Evolutionary conservation across 2,329 filamentous ascomycete genomes (phyloP).

Genomic region (Leptographium radiaticola): DNA sequence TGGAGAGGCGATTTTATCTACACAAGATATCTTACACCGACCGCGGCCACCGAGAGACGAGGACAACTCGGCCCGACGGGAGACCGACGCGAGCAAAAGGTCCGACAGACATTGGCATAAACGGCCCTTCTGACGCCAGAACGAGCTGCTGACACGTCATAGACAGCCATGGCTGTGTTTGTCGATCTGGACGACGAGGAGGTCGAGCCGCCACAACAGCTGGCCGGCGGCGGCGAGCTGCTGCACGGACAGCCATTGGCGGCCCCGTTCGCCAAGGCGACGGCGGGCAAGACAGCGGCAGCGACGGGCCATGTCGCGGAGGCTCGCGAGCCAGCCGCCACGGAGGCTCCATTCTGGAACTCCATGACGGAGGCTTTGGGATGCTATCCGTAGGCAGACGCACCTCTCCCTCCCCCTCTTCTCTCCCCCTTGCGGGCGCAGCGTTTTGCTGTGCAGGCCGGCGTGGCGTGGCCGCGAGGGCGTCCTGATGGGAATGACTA

Average conservation of each 20-base stretch:
- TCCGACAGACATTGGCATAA: not conserved
- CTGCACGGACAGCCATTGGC: not conserved
- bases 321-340: conserved; percentile 14
- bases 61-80: not conserved
- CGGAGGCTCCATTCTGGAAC: conserved; percentile 40
- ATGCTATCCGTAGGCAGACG: conserved; percentile 52
- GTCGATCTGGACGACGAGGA: conserved; percentile 20
- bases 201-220: conserved; percentile 15
- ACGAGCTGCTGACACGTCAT: no score
- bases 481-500: conserved; percentile 9
- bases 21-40: no score
- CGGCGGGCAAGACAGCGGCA: not conserved
- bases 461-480: conserved; percentile 6
- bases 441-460: no score
- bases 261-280: no score
- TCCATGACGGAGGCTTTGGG: conserved; percentile 48
- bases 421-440: not conserved
- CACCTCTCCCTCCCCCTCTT: conserved; percentile 13
- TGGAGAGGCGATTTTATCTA: no score
- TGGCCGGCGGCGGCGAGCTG: conserved; percentile 13
- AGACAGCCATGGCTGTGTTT: conserved; percentile 18
- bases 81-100: not conserved
- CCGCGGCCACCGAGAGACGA: no score
- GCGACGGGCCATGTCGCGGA: conserved; percentile 7
- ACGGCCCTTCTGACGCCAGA: not conserved